A percentile compares a stretch with the other conserved stretches of the same genome.
These are phyloP conservation scores for Tylopilus intermedius DNA, from an alignment of 768 basidiomycete species.

Conservation along the genomic window DNA sequence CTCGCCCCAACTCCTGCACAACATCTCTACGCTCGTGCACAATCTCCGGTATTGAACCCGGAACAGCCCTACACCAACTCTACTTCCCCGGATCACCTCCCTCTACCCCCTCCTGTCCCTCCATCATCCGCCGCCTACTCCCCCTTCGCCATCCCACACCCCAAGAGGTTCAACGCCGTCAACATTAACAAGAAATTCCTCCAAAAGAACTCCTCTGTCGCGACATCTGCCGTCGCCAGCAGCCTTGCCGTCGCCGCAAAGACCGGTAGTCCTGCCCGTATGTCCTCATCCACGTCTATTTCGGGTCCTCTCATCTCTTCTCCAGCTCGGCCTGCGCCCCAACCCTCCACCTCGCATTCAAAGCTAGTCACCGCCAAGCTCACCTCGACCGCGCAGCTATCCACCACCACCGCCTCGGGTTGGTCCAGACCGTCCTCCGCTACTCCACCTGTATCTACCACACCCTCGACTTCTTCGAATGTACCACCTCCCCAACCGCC, in stretches of 20 bases:
- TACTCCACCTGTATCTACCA: conserved; percentile 51
- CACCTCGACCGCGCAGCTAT: conserved; percentile 58
- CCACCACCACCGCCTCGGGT: conserved; percentile 56
- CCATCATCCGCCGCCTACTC: conserved; percentile 7
- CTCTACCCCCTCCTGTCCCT: conserved; percentile 7
- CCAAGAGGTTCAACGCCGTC: conserved; percentile 84
- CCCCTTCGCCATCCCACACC: conserved; percentile 41
- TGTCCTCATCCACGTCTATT: conserved; percentile 23
- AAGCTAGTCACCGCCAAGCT: conserved; percentile 85
- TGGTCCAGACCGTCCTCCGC: conserved; percentile 80
- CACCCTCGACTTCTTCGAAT: conserved; percentile 43
- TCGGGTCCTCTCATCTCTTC: conserved; percentile 10
- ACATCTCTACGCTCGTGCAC: conserved; percentile 9
- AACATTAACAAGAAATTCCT: conserved; percentile 97
- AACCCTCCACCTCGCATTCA: conserved; percentile 59
- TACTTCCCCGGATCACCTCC: conserved; percentile 16
- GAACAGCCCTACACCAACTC: conserved; percentile 10
- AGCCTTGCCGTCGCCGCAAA: conserved; percentile 41
- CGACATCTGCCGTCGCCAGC: conserved; percentile 39
- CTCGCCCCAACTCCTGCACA: neutral
- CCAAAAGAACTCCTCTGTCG: conserved; percentile 71
- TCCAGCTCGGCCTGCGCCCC: conserved; percentile 54
- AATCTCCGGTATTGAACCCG: conserved; percentile 15
- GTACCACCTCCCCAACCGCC: conserved; percentile 44
- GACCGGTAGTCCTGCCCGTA: conserved; percentile 50